Evolutionary conservation across 768 basidiomycete genomes (phyloP).

Genomic region (Obba rivulosa): DNA sequence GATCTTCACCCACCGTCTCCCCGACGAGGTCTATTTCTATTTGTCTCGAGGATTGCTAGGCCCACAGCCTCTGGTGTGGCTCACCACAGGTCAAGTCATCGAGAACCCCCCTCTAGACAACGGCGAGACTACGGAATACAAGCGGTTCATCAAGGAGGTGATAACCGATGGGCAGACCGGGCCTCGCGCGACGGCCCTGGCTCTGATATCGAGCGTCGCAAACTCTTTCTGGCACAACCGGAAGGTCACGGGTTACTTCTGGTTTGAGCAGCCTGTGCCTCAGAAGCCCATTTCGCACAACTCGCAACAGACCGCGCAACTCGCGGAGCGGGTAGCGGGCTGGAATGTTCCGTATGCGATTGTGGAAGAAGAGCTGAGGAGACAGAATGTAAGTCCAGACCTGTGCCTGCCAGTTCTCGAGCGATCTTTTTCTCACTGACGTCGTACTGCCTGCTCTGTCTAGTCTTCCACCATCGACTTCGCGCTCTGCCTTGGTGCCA

Average conservation of each 20-base stretch:
- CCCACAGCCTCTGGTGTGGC: constrained; percentile 91
- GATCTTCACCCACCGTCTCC: constrained; percentile 89
- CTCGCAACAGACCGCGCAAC: constrained; percentile 72
- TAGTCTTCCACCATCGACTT: constrained; percentile 98
- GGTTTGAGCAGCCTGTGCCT: constrained; percentile 58
- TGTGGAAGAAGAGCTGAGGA: constrained; percentile 90
- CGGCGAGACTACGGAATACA: constrained; percentile 93
- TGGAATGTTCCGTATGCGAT: constrained; percentile 86
- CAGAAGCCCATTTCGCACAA: constrained; percentile 62
- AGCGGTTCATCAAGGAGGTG: constrained; percentile 91
- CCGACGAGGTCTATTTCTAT: constrained; percentile 96
- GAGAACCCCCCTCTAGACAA: constrained; percentile 90
- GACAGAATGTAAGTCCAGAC: constrained; percentile 80
- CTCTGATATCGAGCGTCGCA: constrained; percentile 75
- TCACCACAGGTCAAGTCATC: constrained; percentile 79
- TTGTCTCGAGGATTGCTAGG: constrained; percentile 87
- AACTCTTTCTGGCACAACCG: constrained; percentile 78
- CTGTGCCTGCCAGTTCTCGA: constrained; percentile 11
- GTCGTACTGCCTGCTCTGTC: constrained; percentile 1
- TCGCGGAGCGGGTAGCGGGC: constrained; percentile 80
- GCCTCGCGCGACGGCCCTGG: constrained; percentile 86
- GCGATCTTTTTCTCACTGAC: constrained; percentile 1
- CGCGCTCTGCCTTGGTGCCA: constrained; percentile 88
- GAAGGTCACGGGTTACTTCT: constrained; percentile 68
- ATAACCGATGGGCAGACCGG: constrained; percentile 94